Conservation (phyloP, 257 asterid genomes). For the Salvia splendens region DNA sequence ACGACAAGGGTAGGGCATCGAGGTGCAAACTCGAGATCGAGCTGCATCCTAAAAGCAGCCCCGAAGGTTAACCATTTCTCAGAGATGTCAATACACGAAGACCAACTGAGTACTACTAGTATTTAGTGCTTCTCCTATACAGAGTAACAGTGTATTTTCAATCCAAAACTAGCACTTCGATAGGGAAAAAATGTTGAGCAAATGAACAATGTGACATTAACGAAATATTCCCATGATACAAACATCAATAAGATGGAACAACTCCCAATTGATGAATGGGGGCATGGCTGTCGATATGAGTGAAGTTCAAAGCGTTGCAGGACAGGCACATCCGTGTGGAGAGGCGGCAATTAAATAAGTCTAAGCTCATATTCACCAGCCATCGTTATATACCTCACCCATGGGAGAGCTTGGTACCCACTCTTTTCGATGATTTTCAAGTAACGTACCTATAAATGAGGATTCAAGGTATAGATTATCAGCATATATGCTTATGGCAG, state of each 20-base stretch:
- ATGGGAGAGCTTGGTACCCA: constrained; percentile 88
- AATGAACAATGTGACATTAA: constrained; percentile 24
- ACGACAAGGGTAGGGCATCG: too few species aligned
- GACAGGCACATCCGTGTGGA: neutral
- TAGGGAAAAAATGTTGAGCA: neutral
- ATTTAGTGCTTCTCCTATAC: constrained; percentile 18
- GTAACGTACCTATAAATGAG: constrained; percentile 63
- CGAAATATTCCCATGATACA: constrained; percentile 38
- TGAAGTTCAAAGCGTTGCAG: neutral
- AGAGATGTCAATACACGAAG: neutral
- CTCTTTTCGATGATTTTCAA: constrained; percentile 88
- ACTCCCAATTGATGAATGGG: neutral
- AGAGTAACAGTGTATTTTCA: neutral
- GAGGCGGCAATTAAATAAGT: constrained; percentile 45
- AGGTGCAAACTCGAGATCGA: too few species aligned
- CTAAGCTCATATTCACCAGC: constrained; percentile 91
- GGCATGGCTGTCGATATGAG: constrained; percentile 22
- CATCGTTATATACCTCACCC: constrained; percentile 91
- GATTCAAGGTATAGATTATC: neutral
- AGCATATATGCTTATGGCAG: neutral
- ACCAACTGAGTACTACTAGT: neutral
- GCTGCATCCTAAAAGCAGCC: too few species aligned
- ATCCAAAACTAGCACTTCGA: constrained; percentile 18
- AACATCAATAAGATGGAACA: constrained; percentile 26
- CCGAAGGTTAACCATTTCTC: neutral